Percentiles rank a stretch among this genome's conserved stretches.
Conservation (phyloP, 108 stramenopile species). For the Schizochytrium sp. region DNA sequence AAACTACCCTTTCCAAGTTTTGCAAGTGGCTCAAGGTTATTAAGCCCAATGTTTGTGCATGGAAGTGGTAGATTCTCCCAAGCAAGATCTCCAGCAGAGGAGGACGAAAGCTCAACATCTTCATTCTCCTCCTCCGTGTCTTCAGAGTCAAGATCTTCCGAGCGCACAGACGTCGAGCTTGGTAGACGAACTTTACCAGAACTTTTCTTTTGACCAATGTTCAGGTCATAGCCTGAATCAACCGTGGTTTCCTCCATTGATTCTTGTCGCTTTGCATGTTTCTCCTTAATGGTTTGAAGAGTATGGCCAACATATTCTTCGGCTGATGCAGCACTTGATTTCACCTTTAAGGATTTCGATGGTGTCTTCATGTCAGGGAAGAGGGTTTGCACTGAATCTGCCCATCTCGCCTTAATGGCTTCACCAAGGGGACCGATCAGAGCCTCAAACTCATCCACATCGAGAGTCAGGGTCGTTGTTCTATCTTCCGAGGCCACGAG, state of each 20-base stretch:
- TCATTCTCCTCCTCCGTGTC: constrained; percentile 3
- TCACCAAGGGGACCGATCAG: constrained; percentile 42
- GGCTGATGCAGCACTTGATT: not conserved
- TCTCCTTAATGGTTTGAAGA: not conserved
- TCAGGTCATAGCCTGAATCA: not conserved
- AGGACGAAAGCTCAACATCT: not conserved
- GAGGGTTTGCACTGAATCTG: not conserved
- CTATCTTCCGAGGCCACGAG: constrained; percentile 27
- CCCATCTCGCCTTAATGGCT: constrained; percentile 50
- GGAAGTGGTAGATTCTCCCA: constrained; percentile 32
- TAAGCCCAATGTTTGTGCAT: not conserved
- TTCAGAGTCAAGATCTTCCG: constrained; percentile 1
- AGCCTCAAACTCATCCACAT: constrained; percentile 57
- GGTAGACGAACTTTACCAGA: not conserved
- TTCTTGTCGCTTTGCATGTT: not conserved
- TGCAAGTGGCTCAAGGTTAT: constrained; percentile 43
- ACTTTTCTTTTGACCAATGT: not conserved
- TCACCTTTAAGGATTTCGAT: not conserved
- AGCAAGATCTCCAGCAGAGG: not conserved
- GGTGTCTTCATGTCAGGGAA: not conserved
- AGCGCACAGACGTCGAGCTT: not conserved
- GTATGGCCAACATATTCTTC: constrained; percentile 4
- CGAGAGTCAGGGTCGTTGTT: constrained; percentile 30
- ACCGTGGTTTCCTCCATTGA: not conserved
- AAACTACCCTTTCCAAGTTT: constrained; percentile 46